phyloP scores from a whole-genome alignment of 1,139 yeast species.

The Pichia sp. region DNA sequence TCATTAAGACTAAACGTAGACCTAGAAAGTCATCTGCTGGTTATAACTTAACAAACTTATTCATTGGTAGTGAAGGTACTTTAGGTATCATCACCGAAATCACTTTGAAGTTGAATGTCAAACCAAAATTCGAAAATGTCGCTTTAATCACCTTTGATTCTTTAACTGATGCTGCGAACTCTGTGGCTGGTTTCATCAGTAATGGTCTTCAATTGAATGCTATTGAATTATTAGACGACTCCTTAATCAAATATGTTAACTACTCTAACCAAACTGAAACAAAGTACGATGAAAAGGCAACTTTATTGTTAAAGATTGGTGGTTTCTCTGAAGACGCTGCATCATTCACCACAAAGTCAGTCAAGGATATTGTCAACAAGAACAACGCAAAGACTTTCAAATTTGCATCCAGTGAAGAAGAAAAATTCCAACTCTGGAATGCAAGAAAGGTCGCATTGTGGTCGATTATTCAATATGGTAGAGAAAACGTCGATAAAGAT shows the following conservation, averaged over 20 bases:
- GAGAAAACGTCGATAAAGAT: constrained; percentile 51
- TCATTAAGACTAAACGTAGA: constrained; percentile 67
- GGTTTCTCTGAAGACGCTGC: constrained; percentile 55
- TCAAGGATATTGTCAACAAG: constrained; percentile 50
- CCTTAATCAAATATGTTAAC: constrained; percentile 68
- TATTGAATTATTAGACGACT: constrained; percentile 63
- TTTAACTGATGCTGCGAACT: constrained; percentile 60
- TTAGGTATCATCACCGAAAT: constrained; percentile 75
- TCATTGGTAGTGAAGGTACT: constrained; percentile 78
- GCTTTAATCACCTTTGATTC: constrained; percentile 64
- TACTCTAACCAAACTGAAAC: constrained; percentile 56
- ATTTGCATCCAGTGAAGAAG: constrained; percentile 62
- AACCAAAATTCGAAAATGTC: constrained; percentile 60
- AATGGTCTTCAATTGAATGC: constrained; percentile 68
- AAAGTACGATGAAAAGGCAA: constrained; percentile 73
- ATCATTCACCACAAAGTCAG: constrained; percentile 52
- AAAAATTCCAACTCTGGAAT: constrained; percentile 75
- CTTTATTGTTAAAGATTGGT: constrained; percentile 76
- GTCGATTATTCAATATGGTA: constrained; percentile 76
- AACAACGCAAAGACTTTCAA: constrained; percentile 48
- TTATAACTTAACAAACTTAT: constrained; percentile 64
- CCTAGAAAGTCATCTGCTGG: constrained; percentile 82
- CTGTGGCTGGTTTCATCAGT: constrained; percentile 59
- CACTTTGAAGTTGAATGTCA: constrained; percentile 64
- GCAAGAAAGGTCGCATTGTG: constrained; percentile 87